A percentile compares a stretch with the other conserved stretches of the same genome.
These are phyloP conservation scores for Blastobotrys mokoenaii DNA, from an alignment of 805 yeast genomes.

Conservation along the genomic window DNA sequence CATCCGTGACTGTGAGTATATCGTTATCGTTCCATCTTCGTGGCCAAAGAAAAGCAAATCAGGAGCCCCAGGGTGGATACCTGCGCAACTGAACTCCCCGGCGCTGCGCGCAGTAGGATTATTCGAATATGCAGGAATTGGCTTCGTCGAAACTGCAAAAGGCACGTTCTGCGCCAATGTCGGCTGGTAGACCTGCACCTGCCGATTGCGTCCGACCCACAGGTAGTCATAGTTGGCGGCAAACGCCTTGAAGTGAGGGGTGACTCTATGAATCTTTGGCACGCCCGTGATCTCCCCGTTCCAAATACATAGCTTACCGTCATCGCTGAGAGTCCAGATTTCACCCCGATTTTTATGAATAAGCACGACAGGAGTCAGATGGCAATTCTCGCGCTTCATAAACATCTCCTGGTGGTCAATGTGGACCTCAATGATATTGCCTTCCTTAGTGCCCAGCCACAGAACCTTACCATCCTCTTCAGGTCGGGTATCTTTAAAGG, in stretches of 20 bases:
- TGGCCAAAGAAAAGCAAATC: conserved; percentile 32
- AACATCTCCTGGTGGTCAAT: conserved; percentile 14
- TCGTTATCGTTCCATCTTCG: conserved; percentile 31
- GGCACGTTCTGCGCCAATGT: conserved; percentile 15
- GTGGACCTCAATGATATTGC: conserved; percentile 25
- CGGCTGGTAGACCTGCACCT: conserved; percentile 27
- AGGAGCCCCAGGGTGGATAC: conserved; percentile 15
- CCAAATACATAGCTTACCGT: conserved; percentile 32
- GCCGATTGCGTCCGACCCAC: conserved; percentile 29
- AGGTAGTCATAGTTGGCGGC: conserved; percentile 19
- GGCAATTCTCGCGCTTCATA: conserved; percentile 18
- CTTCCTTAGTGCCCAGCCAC: conserved; percentile 31
- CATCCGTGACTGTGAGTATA: conserved; percentile 20
- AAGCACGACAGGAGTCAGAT: conserved; percentile 16
- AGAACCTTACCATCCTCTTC: conserved; percentile 16
- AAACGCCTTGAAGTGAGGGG: conserved; percentile 22
- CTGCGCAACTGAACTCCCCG: conserved; percentile 28
- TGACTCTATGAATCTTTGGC: conserved; percentile 24
- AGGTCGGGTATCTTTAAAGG: conserved; percentile 14
- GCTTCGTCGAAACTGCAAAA: conserved; percentile 20
- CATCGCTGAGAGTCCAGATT: conserved; percentile 31
- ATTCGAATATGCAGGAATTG: conserved; percentile 12
- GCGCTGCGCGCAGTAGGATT: conserved; percentile 4
- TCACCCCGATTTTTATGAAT: conserved; percentile 14
- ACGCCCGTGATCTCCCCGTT: conserved; percentile 15